Percentiles rank a stretch among this genome's conserved stretches.
phyloP scores from a whole-genome alignment of 768 basidiomycete genomes.

The Rhodosporidiobolus odoratus region DNA sequence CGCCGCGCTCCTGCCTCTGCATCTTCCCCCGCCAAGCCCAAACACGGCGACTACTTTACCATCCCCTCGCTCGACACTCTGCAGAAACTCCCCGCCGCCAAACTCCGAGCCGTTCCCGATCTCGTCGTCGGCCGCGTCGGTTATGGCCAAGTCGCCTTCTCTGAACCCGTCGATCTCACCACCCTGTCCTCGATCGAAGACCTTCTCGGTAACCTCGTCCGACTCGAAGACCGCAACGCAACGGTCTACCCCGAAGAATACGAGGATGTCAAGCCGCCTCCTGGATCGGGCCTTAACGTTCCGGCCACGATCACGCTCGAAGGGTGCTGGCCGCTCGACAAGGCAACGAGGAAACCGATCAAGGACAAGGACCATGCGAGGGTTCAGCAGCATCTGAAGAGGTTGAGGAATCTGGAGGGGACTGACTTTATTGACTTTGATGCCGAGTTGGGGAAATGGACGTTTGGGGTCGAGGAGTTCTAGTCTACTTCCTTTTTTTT shows the following conservation, averaged over 20 bases:
- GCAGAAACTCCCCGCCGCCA: slow-evolving; percentile 64
- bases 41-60: slow-evolving; percentile 87
- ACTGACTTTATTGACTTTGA: slow-evolving; percentile 81
- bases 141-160: slow-evolving; percentile 79
- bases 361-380: slow-evolving; percentile 70
- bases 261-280: slow-evolving; percentile 74
- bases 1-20: slow-evolving; percentile 3
- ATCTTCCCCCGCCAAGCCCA: slow-evolving; percentile 43
- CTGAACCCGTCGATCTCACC: slow-evolving; percentile 74
- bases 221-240: slow-evolving; percentile 86
- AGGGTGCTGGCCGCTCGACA: slow-evolving; percentile 82
- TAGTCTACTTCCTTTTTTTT: no score
- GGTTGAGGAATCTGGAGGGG: slow-evolving; percentile 74
- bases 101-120: slow-evolving; percentile 65
- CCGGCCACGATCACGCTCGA: slow-evolving; percentile 69
- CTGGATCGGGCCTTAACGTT: slow-evolving; percentile 83
- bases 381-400: slow-evolving; percentile 65
- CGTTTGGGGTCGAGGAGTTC: slow-evolving; percentile 89
- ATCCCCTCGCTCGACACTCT: slow-evolving; percentile 71
- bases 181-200: slow-evolving; percentile 70
- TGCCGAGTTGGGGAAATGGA: slow-evolving; percentile 77
- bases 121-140: slow-evolving; percentile 86
- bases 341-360: slow-evolving; percentile 82
- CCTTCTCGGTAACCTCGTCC: slow-evolving; percentile 77
- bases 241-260: slow-evolving; percentile 87